Evolutionary conservation across 2,329 filamentous ascomycete species (phyloP), one percentile per base, ranked within the genome.

Genomic region (Domatiomyces globalis): DNA sequence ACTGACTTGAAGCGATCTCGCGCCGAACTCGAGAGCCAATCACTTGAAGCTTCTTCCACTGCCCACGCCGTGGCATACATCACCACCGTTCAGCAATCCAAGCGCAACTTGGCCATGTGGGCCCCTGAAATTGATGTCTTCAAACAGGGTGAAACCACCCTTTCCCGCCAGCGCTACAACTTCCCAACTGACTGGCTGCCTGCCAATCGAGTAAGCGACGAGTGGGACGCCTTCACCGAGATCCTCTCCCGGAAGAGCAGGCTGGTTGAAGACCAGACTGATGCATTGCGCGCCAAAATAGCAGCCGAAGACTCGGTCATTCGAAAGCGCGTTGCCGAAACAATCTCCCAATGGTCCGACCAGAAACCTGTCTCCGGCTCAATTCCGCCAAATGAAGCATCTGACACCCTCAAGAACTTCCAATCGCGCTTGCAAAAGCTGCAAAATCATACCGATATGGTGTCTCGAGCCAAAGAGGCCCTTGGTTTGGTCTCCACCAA

Each of bases 11-110:
- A 94, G 62, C 88, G 88, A 68, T 87, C 90, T 8, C 81, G 90
- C 20, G 84, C 85, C 60, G 87, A 95, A 60, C 77, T 99, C 10
- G 94, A 99, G 69, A 79, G 84, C 36, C 89, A 95, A 65, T 90
- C 87, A 22, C 79, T 96, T 44, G 90, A 96, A 66, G 87, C 89
- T 18, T 90, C 87, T 4, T 96, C 92, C 1, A 99, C 92, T 4
- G 90, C 90, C 0, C 89, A 96, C 65, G 92, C 94, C 20, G 94
- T 99, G 3, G 87, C 92, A 39, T 98, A 98, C 69, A 98, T 99
- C 64, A 98, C 94, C 0, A 89, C 90, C 50, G 92, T 98, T 4
- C 92, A 98, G 69, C 87, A 87, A 63, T 95, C 88, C 71, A 94
- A 94, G 72, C 83, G 88, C 48, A 94, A 94, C 65, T 89, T 94